These are phyloP conservation scores for Clarireedia hainanense DNA, from an alignment of 2,329 filamentous ascomycete species.

Conservation along the genomic window DNA sequence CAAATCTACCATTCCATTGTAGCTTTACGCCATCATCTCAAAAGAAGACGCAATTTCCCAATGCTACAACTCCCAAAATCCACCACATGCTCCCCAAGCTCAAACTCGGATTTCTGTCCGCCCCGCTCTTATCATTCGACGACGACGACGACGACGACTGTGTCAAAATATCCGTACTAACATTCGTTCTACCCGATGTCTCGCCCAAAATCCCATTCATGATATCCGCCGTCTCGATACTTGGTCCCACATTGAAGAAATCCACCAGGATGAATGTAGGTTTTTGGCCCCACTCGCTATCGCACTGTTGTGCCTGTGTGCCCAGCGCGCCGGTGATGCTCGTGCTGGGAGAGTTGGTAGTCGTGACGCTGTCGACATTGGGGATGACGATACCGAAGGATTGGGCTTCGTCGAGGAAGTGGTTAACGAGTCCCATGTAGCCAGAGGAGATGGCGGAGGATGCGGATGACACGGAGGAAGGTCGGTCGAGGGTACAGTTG, in stretches of 20 bases:
- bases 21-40: not conserved
- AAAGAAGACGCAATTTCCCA: not conserved
- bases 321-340: slow-evolving; percentile 43
- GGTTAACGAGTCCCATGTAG: slow-evolving; percentile 68
- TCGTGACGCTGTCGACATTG: slow-evolving; percentile 49
- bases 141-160: not conserved
- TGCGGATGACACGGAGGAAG: slow-evolving; percentile 41
- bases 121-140: not conserved
- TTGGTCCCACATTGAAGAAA: slow-evolving; percentile 67
- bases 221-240: slow-evolving; percentile 60
- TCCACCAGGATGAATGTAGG: slow-evolving; percentile 75
- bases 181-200: slow-evolving; percentile 18
- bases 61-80: not conserved
- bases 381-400: slow-evolving; percentile 51
- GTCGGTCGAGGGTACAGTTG: slow-evolving; percentile 64
- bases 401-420: slow-evolving; percentile 61
- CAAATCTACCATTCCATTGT: not conserved
- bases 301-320: slow-evolving; percentile 45
- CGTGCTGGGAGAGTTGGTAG: slow-evolving; percentile 54
- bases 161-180: slow-evolving; percentile 19
- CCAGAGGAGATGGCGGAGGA: slow-evolving; percentile 47
- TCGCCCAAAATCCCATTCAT: slow-evolving; percentile 48
- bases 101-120: not conserved
- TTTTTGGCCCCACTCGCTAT: slow-evolving; percentile 47
- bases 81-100: not conserved